These are phyloP conservation scores for Triticum turgidum DNA, from an alignment of 176 grass and related monocot genomes.

Conservation along the genomic window DNA sequence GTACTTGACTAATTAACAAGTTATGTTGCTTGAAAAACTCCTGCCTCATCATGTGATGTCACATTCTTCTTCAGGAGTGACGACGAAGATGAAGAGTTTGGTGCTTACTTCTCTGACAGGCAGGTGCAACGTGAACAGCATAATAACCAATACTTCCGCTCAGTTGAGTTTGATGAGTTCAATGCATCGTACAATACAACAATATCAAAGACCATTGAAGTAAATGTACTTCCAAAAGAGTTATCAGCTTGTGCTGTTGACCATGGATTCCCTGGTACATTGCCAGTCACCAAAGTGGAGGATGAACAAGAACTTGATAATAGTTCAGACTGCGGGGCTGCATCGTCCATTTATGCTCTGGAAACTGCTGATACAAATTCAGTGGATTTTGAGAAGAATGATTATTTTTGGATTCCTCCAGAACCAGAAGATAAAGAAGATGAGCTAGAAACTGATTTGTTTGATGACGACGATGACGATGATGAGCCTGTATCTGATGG, in stretches of 20 bases:
- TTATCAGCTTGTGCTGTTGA: constrained; percentile 30
- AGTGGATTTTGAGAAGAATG: constrained; percentile 86
- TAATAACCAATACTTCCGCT: constrained; percentile 55
- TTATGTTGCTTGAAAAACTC: neutral
- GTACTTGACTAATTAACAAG: neutral
- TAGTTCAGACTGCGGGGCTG: constrained; percentile 72
- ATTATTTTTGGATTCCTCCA: constrained; percentile 81
- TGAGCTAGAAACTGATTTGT: constrained; percentile 48
- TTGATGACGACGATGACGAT: constrained; percentile 42
- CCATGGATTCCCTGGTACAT: constrained; percentile 30
- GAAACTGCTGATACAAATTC: constrained; percentile 56
- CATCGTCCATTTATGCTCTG: constrained; percentile 81
- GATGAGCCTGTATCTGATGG: constrained; percentile 36
- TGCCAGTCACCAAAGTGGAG: constrained; percentile 53
- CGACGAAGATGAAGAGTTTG: constrained; percentile 70
- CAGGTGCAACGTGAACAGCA: constrained; percentile 43
- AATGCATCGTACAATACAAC: constrained; percentile 45
- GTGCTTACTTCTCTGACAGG: constrained; percentile 54
- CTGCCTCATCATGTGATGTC: neutral
- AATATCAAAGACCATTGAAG: constrained; percentile 35
- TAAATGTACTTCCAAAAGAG: constrained; percentile 53
- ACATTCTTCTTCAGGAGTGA: constrained; percentile 65
- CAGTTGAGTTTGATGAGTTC: constrained; percentile 57
- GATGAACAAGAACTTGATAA: constrained; percentile 81
- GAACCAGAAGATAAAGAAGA: constrained; percentile 85